Evolutionary conservation across 1,284 basidiomycete species (phyloP), one percentile per base, ranked within the genome.

Genomic region (Leccinum subspadiceum): DNA sequence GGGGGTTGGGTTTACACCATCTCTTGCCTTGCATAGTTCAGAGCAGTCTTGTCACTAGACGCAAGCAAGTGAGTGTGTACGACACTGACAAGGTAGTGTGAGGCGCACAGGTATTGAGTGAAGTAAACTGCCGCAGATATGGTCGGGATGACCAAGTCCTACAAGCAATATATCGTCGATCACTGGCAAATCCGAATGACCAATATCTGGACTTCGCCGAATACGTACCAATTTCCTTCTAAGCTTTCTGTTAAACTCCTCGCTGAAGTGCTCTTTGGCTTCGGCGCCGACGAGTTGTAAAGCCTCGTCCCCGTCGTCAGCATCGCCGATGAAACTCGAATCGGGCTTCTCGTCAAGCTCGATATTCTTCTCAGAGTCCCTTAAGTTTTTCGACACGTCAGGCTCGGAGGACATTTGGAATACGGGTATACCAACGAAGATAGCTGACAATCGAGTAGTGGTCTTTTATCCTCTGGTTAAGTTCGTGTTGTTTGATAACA

Each of bases 51-150:
- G 72, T 89, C 86, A 60, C 86, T 86, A 60, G 51, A 37, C 52
- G 24, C 20, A 37, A 39, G 52, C 55, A 37, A 22, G 52, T 68
- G 35, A 68, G 54, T n/a, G 13, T 2, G 5, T 29, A 22, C 8
- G 31, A 20, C 15, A 7, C 53, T 5, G 20, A 37, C 35, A 10
- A 49, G 29, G 10, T 24, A 5, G 39, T 33, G 8, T 24, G 31
- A 22, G 50, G 17, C 68, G 56, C 67, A 86, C 85, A 87, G 70
- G 63, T 81, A 87, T 67, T 87, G 86, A 1, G 83, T 85, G 68
- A 87, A 87, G 68, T 86, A 88, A 8, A 87, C 85, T 1, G 84
- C 81, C 0, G 85, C 86, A 66, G 84, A 84, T 26, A 88, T 70
- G 3, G 86, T 83, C 0, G 84, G 82, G 53, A 89, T 85, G 44